A percentile compares a stretch with the other conserved stretches of the same genome.
These are phyloP conservation scores for Mortierella hygrophila DNA, from an alignment of 192 early-diverging fungal genomes.

Conservation along the genomic window DNA sequence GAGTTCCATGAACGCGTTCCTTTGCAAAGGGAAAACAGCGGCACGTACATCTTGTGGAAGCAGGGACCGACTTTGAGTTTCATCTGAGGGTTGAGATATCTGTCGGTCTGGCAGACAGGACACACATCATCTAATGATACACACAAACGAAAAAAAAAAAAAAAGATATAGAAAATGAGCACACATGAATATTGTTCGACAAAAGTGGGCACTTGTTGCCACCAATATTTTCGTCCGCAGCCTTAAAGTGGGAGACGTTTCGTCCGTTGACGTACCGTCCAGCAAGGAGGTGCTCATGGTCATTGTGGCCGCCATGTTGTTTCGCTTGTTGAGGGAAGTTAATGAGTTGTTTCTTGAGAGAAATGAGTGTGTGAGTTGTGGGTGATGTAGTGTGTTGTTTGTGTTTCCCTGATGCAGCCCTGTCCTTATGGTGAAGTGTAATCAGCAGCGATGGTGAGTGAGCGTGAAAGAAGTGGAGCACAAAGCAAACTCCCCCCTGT, in stretches of 20 bases:
- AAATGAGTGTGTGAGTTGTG: background rate
- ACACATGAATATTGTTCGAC: background rate
- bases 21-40: background rate
- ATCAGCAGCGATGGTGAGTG: background rate
- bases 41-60: conserved; percentile 91
- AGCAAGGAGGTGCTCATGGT: conserved; percentile 5
- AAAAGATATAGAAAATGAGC: no score
- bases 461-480: background rate
- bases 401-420: background rate
- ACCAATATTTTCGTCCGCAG: background rate
- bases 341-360: background rate
- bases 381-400: no score
- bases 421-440: background rate
- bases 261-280: background rate
- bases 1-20: background rate
- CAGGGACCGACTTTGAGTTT: conserved; percentile 93
- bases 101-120: conserved; percentile 86
- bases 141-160: no score
- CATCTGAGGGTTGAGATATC: conserved; percentile 89
- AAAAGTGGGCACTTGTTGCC: background rate
- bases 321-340: background rate
- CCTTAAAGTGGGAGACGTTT: background rate
- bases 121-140: conserved; percentile 61
- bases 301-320: conserved; percentile 2
- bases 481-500: no score